phyloP scores from a whole-genome alignment of 2,329 filamentous ascomycete species.

The Colletotrichum lindemuthianum region DNA sequence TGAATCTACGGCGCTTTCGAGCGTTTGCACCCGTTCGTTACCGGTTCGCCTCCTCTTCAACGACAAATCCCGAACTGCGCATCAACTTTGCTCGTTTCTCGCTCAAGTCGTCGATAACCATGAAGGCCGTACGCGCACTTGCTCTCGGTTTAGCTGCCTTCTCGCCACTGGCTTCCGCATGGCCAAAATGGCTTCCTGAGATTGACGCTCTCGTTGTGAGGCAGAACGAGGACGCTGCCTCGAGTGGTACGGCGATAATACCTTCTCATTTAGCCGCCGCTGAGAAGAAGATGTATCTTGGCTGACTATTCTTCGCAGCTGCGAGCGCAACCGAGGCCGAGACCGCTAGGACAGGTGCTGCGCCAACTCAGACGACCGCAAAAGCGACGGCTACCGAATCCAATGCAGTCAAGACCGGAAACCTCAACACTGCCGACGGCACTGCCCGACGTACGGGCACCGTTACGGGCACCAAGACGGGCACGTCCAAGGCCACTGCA shows the following conservation, averaged over 20 bases:
- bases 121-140: conserved; percentile 38
- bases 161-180: conserved; percentile 60
- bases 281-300: neutral
- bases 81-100: neutral
- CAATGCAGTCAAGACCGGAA: conserved; percentile 44
- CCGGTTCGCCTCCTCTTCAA: neutral
- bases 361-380: conserved; percentile 36
- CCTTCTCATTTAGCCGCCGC: neutral
- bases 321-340: conserved; percentile 22
- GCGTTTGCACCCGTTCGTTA: too few species aligned
- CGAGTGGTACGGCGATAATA: neutral
- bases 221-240: conserved; percentile 48
- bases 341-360: conserved; percentile 32
- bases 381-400: conserved; percentile 38
- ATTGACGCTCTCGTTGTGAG: conserved; percentile 63
- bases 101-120: conserved; percentile 2
- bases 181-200: conserved; percentile 66
- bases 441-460: conserved; percentile 38
- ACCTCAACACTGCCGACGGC: conserved; percentile 53
- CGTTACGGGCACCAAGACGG: conserved; percentile 41
- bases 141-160: conserved; percentile 37
- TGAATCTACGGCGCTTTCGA: too few species aligned
- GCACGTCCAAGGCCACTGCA: conserved; percentile 47
- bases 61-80: too few species aligned
- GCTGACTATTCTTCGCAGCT: conserved; percentile 16